These are phyloP conservation scores for Staphylotrichum tortipilum DNA, from an alignment of 495 filamentous ascomycete species.

Conservation along the genomic window DNA sequence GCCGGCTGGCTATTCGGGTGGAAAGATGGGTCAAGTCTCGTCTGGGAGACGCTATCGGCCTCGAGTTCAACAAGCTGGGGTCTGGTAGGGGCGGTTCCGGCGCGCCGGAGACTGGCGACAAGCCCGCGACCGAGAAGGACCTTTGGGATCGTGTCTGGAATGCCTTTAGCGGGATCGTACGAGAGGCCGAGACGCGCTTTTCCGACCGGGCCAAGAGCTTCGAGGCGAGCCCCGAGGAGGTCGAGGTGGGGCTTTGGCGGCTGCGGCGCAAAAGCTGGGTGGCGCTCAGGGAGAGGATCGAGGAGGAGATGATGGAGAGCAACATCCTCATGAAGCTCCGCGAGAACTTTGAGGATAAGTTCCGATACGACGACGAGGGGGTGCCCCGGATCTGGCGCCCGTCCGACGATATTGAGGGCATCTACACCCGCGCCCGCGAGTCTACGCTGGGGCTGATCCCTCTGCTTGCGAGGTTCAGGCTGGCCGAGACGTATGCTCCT, in stretches of 20 bases:
- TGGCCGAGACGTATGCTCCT: conserved; percentile 57
- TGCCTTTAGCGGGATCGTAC: conserved; percentile 74
- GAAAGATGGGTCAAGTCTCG: conserved; percentile 88
- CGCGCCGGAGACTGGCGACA: conserved; percentile 68
- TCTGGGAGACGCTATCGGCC: conserved; percentile 74
- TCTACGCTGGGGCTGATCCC: conserved; percentile 85
- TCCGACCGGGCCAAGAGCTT: conserved; percentile 82
- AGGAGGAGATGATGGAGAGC: conserved; percentile 96
- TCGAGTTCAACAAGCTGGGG: conserved; percentile 92
- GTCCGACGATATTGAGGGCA: conserved; percentile 90
- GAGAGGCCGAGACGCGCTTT: conserved; percentile 77
- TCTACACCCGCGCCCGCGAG: conserved; percentile 85
- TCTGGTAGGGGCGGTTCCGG: conserved; percentile 73
- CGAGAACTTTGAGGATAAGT: conserved; percentile 98
- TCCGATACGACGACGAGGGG: conserved; percentile 91
- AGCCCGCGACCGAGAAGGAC: conserved; percentile 63
- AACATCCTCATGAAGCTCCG: conserved; percentile 91
- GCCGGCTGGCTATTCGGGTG: conserved; percentile 76
- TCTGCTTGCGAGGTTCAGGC: conserved; percentile 73
- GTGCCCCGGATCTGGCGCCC: conserved; percentile 96
- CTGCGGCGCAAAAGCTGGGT: conserved; percentile 89
- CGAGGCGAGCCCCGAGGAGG: conserved; percentile 83
- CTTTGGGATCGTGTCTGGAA: conserved; percentile 97
- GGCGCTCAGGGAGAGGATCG: conserved; percentile 79
- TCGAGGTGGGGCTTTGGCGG: conserved; percentile 87